These are phyloP conservation scores for Botrytis squamosa DNA, from an alignment of 2,329 filamentous ascomycete species.

Conservation along the genomic window DNA sequence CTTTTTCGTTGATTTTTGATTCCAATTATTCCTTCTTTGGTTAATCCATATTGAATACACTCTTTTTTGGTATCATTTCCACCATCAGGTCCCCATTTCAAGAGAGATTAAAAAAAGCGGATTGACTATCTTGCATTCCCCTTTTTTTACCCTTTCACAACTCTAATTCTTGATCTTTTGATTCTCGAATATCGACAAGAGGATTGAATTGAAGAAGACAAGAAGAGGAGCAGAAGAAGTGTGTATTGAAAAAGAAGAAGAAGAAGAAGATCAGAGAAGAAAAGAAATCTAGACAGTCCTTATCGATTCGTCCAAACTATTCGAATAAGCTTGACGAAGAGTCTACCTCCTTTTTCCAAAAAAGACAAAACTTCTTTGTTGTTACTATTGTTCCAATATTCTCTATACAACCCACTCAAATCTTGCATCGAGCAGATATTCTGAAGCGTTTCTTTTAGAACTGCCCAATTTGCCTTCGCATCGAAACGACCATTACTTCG, in stretches of 20 bases:
- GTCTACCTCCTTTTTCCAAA: slow-evolving; percentile 15
- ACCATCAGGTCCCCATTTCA: neutral
- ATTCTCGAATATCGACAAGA: neutral
- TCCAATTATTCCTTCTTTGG: slow-evolving; percentile 20
- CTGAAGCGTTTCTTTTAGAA: neutral
- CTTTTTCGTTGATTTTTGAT: slow-evolving; percentile 16
- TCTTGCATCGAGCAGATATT: slow-evolving; percentile 4
- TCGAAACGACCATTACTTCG: neutral
- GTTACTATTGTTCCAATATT: slow-evolving; percentile 21
- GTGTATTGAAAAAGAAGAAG: neutral
- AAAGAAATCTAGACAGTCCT: slow-evolving; percentile 3
- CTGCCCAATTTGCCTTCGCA: neutral
- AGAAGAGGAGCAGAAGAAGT: neutral
- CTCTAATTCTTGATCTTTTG: neutral
- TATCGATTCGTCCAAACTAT: slow-evolving; percentile 6
- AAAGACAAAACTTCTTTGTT: slow-evolving; percentile 20
- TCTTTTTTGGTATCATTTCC: slow-evolving; percentile 4
- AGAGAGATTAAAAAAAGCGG: slow-evolving; percentile 14
- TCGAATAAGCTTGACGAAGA: neutral
- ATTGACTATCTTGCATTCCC: neutral
- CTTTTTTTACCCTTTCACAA: slow-evolving; percentile 11
- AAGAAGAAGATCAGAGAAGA: neutral
- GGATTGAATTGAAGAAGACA: slow-evolving; percentile 1
- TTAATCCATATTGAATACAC: slow-evolving; percentile 12
- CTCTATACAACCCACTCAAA: neutral